Conservation (phyloP, 1,284 basidiomycete genomes). For the Ustilago bromivora region DNA sequence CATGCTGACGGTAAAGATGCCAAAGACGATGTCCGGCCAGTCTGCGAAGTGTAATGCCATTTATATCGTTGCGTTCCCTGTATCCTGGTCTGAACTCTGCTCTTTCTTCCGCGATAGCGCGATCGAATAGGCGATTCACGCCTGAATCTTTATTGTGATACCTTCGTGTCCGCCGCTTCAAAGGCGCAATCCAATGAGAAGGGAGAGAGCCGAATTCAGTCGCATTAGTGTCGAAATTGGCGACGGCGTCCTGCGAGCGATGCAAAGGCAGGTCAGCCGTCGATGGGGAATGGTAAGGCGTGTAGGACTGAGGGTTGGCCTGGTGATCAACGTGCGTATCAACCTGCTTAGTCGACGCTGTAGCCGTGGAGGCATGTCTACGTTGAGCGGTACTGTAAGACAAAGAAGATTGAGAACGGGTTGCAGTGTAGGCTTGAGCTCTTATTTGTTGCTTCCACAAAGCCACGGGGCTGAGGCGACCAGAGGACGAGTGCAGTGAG, state of each 20-base stretch:
- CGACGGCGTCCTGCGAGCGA: background rate
- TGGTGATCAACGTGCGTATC: slow-evolving; percentile 11
- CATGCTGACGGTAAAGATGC: slow-evolving; percentile 25
- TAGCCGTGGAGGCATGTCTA: slow-evolving; percentile 20
- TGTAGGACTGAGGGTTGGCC: background rate
- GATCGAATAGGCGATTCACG: slow-evolving; percentile 7
- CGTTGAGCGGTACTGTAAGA: background rate
- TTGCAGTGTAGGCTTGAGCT: background rate
- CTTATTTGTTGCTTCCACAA: background rate
- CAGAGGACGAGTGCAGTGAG: background rate
- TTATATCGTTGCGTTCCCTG: slow-evolving; percentile 3
- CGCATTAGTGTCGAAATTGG: background rate
- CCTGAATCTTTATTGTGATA: background rate
- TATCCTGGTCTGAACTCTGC: slow-evolving; percentile 8
- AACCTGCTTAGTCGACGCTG: slow-evolving; percentile 1
- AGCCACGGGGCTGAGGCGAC: background rate
- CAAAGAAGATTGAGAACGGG: background rate
- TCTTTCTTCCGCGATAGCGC: slow-evolving; percentile 1
- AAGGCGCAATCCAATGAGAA: slow-evolving; percentile 22
- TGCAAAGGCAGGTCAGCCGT: slow-evolving; percentile 5
- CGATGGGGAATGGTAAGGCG: background rate
- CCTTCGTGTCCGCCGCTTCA: background rate
- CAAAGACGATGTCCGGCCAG: slow-evolving; percentile 20
- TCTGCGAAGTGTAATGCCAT: slow-evolving; percentile 28
- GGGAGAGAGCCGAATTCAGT: background rate